Percentiles rank a stretch among this genome's conserved stretches.
These are phyloP conservation scores for Apiosordaria backusii DNA, from an alignment of 495 filamentous ascomycete genomes.

Conservation along the genomic window DNA sequence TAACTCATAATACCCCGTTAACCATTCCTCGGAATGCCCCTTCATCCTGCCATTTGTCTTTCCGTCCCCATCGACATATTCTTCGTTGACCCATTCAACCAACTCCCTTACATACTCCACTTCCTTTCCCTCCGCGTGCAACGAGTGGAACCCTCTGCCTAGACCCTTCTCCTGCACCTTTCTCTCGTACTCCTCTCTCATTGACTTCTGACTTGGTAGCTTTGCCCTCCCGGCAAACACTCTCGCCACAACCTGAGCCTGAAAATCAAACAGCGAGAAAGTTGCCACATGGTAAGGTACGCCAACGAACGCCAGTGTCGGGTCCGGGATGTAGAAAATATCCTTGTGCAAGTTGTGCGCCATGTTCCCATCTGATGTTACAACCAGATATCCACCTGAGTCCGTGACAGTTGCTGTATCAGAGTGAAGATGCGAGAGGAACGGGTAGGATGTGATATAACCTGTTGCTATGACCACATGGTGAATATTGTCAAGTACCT, in stretches of 20 bases:
- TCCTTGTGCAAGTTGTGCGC: conserved; percentile 67
- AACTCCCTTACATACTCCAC: conserved; percentile 54
- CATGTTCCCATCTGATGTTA: conserved; percentile 59
- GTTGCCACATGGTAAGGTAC: conserved; percentile 59
- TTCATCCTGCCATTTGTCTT: conserved; percentile 32
- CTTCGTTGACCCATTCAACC: conserved; percentile 51
- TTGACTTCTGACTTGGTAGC: conserved; percentile 45
- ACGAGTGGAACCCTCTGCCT: conserved; percentile 53
- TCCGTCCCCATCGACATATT: conserved; percentile 24
- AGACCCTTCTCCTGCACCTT: conserved; percentile 43
- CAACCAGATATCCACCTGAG: conserved; percentile 49
- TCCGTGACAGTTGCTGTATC: conserved; percentile 28
- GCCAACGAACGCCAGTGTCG: conserved; percentile 59
- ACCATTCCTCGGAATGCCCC: conserved; percentile 47
- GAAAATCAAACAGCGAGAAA: conserved; percentile 64
- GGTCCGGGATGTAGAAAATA: conserved; percentile 64
- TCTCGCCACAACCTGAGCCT: conserved; percentile 56
- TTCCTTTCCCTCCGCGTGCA: conserved; percentile 45
- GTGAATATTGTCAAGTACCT: conserved; percentile 50
- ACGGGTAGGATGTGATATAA: conserved; percentile 60
- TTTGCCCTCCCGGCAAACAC: conserved; percentile 51
- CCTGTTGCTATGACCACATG: conserved; percentile 60
- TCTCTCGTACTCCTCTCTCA: conserved; percentile 52
- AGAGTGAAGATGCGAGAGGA: conserved; percentile 48
- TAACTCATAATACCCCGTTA: conserved; percentile 17